These are phyloP conservation scores for Agroathelia rolfsii DNA, from an alignment of 1,284 basidiomycete species.

Conservation along the genomic window DNA sequence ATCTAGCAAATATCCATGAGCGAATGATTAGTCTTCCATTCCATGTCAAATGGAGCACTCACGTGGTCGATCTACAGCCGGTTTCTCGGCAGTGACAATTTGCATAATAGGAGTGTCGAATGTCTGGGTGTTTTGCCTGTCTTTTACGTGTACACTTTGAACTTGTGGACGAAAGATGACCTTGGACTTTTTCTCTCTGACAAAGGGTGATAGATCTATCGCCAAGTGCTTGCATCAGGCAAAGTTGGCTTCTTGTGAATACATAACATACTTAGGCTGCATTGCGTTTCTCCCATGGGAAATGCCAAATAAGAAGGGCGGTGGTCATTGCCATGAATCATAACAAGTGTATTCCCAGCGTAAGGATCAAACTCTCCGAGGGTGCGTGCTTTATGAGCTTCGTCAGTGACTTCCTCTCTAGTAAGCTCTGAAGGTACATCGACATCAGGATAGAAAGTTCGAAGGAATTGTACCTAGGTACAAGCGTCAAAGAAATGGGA, in stretches of 20 bases:
- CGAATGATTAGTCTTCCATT: conserved; percentile 2
- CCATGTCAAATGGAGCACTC: conserved; percentile 12
- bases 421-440: conserved; percentile 58
- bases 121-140: conserved; percentile 28
- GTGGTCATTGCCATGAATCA: conserved; percentile 23
- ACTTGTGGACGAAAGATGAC: conserved; percentile 30
- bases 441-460: conserved; percentile 60
- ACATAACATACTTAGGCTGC: conserved; percentile 55
- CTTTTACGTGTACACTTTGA: no score
- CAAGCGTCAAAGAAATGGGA: background rate
- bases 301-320: conserved; percentile 35
- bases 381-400: conserved; percentile 25
- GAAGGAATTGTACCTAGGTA: conserved; percentile 53
- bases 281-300: conserved; percentile 48
- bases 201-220: no score
- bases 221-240: no score
- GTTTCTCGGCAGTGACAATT: conserved; percentile 23
- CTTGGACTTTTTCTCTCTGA: no score
- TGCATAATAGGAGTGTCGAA: conserved; percentile 53
- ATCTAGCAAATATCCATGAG: conserved; percentile 6
- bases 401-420: conserved; percentile 38
- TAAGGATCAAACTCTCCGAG: conserved; percentile 43
- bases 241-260: no score
- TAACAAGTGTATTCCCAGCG: conserved; percentile 39
- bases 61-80: conserved; percentile 27